Evolutionary conservation across 140 eudicot genomes (phyloP), one percentile per base, ranked within the genome.

Genomic region (Oenanthe javanica): DNA sequence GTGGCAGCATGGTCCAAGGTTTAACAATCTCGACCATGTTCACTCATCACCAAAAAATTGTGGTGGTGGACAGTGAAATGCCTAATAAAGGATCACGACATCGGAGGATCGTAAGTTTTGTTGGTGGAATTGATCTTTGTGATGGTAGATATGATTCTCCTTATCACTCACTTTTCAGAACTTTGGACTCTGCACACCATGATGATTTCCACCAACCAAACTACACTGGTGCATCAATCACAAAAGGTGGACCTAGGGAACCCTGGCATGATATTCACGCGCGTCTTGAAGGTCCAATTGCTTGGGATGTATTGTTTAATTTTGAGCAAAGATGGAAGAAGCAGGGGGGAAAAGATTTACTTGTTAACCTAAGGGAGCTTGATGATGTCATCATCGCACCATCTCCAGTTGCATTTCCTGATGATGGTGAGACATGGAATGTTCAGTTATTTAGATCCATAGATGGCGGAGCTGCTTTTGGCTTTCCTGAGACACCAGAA

Each of bases 201-300:
- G 92, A 93, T 54, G 97, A 93, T 85, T 93, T 93, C 64, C 96
- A 93, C 76, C 97, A 93, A 78, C 97, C 97, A 11, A 93, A 93
- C 73, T 90, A 81, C 57, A 72, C 91, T 12, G 97, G 89, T 47
- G 96, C 92, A 46, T 27, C 86, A 5, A 93, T 93, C 47, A 70
- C 90, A 1, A 93, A 89, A 87, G 97, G 97, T 73, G 97, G 97
- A 12, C 97, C 97, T 19, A 81, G 97, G 16, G 97, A 93, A 89
- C 97, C 97, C 18, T 93, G 97, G 97, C 97, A 93, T 16, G 97
- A 93, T 57, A 93, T 93, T 47, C 97, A 93, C 51, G 90, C 97
- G 36, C 88, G 91, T 25, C 81, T 92, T 8, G 96, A 90, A 80
- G 96, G 97, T 7, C 92, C 93, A 9, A 87, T 93, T 16, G 97